phyloP scores from a whole-genome alignment of 2,329 filamentous ascomycete species.

The Cercospora zeina region DNA sequence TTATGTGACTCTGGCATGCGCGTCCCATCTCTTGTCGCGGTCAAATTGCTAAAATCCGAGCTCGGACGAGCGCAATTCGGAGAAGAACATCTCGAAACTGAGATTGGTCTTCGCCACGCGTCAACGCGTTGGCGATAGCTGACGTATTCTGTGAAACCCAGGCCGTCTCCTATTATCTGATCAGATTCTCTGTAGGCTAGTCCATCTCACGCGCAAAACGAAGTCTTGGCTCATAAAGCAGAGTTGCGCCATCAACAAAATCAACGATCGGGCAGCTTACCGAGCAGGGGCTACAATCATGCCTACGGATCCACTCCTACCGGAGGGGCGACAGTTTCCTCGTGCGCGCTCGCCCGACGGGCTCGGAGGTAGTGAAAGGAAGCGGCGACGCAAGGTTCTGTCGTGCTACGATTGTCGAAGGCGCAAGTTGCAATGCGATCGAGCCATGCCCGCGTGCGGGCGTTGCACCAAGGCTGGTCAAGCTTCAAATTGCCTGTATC shows the following conservation, averaged over 20 bases:
- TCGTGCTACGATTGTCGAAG: slow-evolving; percentile 51
- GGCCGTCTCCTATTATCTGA: neutral
- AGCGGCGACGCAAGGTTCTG: slow-evolving; percentile 50
- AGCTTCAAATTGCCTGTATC: slow-evolving; percentile 46
- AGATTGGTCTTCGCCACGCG: neutral
- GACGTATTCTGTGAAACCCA: neutral
- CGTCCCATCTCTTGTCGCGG: neutral
- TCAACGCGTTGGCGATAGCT: neutral
- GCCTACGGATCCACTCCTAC: slow-evolving; percentile 30
- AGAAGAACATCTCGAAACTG: slow-evolving; percentile 3
- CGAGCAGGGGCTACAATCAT: slow-evolving; percentile 7
- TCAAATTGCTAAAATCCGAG: slow-evolving; percentile 4
- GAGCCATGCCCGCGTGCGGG: slow-evolving; percentile 48
- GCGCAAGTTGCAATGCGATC: slow-evolving; percentile 52
- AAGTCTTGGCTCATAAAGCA: neutral
- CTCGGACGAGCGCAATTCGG: slow-evolving; percentile 13
- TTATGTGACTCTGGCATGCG: neutral
- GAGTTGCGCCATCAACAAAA: neutral
- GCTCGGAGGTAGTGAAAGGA: slow-evolving; percentile 38
- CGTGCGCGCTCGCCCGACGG: slow-evolving; percentile 27
- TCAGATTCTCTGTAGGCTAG: neutral
- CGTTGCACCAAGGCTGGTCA: slow-evolving; percentile 49
- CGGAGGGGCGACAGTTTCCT: slow-evolving; percentile 28
- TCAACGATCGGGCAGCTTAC: neutral
- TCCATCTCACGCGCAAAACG: neutral